Evolutionary conservation across 2,329 filamentous ascomycete species (phyloP), one percentile per base, ranked within the genome.

Genomic region (Stemphylium vesicarium): DNA sequence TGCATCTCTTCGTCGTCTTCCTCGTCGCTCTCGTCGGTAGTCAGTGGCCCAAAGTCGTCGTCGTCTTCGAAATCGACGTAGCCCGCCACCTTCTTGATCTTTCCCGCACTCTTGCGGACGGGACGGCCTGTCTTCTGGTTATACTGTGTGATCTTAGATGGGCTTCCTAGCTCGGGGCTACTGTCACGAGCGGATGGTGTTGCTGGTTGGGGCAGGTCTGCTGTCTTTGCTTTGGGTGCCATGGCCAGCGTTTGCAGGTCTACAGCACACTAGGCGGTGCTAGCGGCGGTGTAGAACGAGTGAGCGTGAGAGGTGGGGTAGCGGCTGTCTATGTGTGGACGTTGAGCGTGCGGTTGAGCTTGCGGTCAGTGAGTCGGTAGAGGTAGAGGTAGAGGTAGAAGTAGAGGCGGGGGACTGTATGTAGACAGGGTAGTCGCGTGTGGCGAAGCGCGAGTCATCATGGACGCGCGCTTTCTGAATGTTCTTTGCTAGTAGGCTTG

Each of bases 61-160:
- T 62, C 62, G 40, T 75, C 75, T 18, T 65, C 63, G 20, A 67
- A 77, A 51, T 79, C 76, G 16, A 79, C 72, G 53, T 74, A 80
- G n/a, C 71, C 76, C 2, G 68, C 74, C 7, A 65, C 60, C 12
- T 56, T 60, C 45, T 68, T 66, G 50, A 71, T 72, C 44, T 66
- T 69, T 10, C 76, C 75, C n/a, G 75, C 74, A 31, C 65, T 73
- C 31, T 73, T 71, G 37, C 79, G 75, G n/a, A 80, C 73, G 6
- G 79, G 78, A 4, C 78, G 71, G 41, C 79, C 78, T 8, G 77
- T 79, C 49, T 65, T 53, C 40, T 70, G 61, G 61, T 78, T 78
- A 68, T 74, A 75, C 42, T 70, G 66, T 36, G 71, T 68, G 15
- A 58, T 57, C 38, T 56, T 65, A 7, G 64, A 62, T 4, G 67